Evolutionary conservation across 2,329 filamentous ascomycete genomes (phyloP).

Genomic region (Graphiopsis chlorocephala): DNA sequence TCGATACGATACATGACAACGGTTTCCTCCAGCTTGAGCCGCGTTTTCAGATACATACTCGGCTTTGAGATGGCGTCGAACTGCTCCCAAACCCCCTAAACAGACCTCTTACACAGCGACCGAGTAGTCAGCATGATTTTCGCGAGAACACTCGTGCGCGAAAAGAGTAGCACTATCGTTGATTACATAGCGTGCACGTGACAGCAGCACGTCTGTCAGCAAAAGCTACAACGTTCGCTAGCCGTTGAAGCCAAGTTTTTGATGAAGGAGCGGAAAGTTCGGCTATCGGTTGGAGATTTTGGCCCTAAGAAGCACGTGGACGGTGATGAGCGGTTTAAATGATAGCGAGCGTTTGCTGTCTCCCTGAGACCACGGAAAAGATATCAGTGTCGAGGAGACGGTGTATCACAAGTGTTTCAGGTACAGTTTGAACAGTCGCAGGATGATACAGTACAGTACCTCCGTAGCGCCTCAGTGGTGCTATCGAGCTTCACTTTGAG

Average conservation of each 20-base stretch:
- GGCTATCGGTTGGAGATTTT: constrained; percentile 6
- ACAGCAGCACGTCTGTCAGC: background rate
- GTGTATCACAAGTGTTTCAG: constrained; percentile 1
- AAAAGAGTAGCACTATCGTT: background rate
- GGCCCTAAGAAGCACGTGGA: background rate
- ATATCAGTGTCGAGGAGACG: background rate
- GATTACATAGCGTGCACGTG: background rate
- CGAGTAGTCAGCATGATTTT: background rate
- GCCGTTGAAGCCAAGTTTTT: background rate
- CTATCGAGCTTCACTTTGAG: constrained; percentile 8
- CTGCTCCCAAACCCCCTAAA: background rate
- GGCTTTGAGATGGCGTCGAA: background rate
- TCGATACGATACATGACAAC: background rate
- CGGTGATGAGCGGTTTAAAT: background rate
- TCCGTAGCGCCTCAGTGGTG: background rate
- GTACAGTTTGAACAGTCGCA: background rate
- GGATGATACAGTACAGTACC: background rate
- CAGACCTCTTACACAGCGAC: background rate
- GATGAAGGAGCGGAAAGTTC: background rate
- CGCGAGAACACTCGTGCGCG: background rate
- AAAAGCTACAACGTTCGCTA: background rate
- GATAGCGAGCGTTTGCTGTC: background rate
- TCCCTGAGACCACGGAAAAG: background rate
- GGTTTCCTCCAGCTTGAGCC: background rate
- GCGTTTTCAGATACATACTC: background rate